Evolutionary conservation across 2,329 filamentous ascomycete genomes (phyloP).

Genomic region (Colletotrichum cuscutae): DNA sequence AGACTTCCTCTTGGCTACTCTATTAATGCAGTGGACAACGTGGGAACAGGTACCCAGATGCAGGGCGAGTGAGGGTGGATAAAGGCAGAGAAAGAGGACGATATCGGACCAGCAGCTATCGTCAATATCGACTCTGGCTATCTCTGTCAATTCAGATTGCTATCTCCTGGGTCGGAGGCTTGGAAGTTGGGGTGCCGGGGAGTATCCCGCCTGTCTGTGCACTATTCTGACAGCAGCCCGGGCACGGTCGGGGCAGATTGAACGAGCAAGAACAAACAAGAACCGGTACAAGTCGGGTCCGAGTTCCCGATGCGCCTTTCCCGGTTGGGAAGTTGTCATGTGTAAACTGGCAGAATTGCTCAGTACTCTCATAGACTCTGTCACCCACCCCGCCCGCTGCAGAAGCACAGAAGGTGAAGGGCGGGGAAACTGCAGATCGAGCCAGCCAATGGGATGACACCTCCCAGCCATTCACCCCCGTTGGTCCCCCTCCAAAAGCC

Average conservation of each 20-base stretch:
- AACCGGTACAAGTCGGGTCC: neutral
- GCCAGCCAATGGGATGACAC: conserved; percentile 9
- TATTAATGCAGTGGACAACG: conserved; percentile 5
- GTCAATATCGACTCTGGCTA: neutral
- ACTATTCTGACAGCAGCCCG: neutral
- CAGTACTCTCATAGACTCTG: neutral
- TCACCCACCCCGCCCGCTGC: conserved; percentile 22
- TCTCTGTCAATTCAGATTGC: neutral
- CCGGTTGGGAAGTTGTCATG: conserved; percentile 18
- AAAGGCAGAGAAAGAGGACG: conserved; percentile 11
- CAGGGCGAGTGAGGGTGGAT: conserved; percentile 3
- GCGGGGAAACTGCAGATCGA: neutral
- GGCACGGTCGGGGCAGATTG: neutral
- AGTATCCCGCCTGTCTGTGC: conserved; percentile 19
- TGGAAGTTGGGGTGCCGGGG: neutral
- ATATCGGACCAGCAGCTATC: conserved; percentile 23
- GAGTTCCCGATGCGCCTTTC: neutral
- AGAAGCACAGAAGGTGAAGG: conserved; percentile 24
- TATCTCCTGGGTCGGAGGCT: neutral
- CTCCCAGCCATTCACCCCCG: conserved; percentile 2
- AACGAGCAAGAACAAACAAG: too few relatives aligned
- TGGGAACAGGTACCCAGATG: conserved; percentile 24
- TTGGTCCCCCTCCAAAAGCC: conserved; percentile 2
- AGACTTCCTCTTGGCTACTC: conserved; percentile 11
- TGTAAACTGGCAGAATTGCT: conserved; percentile 5